Evolutionary conservation across 441 rosid genomes (phyloP).

Genomic region (Theobroma grandiflorum): DNA sequence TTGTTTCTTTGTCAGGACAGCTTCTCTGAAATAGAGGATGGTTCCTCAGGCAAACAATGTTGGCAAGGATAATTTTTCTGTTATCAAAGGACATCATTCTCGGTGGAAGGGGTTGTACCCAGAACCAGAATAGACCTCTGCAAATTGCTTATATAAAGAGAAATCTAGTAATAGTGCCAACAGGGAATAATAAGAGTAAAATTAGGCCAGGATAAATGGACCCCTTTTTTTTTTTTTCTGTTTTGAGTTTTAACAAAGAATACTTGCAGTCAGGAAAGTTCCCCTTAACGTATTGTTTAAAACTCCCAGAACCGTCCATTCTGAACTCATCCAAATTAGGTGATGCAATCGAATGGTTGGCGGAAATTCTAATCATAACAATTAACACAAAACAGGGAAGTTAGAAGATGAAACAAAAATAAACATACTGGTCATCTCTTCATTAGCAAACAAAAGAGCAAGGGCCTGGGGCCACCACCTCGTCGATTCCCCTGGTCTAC

Average conservation of each 20-base stretch:
- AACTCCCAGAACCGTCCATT: not conserved
- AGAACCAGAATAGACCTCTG: not conserved
- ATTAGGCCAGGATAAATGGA: too few relatives aligned
- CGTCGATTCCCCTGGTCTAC: not conserved
- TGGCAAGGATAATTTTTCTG: not conserved
- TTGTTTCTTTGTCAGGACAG: not conserved
- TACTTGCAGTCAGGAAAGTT: not conserved
- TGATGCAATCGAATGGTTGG: constrained; percentile 19
- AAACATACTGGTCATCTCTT: not conserved
- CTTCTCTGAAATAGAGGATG: not conserved
- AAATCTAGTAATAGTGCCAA: too few relatives aligned
- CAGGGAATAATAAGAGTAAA: too few relatives aligned
- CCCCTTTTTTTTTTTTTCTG: too few relatives aligned
- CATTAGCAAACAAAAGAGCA: constrained; percentile 26
- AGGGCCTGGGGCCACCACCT: not conserved
- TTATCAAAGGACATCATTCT: not conserved
- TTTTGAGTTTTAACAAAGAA: too few relatives aligned
- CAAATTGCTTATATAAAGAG: not conserved
- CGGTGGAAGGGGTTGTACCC: not conserved
- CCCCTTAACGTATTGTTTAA: not conserved
- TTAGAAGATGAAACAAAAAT: not conserved
- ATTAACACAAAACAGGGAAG: not conserved
- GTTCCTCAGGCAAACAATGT: not conserved
- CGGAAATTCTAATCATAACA: not conserved
- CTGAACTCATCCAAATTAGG: constrained; percentile 23